Conservation (phyloP, 768 basidiomycete species). For the Candolleomyces aberdarensis region DNA sequence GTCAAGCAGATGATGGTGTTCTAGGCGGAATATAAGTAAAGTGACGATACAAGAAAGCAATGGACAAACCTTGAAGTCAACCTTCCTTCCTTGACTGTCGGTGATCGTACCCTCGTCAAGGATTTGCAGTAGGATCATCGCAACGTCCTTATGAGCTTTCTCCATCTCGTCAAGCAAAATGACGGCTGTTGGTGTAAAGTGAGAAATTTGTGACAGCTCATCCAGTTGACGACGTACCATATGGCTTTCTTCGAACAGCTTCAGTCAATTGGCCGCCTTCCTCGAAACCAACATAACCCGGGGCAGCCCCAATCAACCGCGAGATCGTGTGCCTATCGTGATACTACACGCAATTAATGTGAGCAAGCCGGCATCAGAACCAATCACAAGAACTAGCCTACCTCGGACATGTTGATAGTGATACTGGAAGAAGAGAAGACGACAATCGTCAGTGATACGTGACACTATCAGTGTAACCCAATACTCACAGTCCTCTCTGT, state of each 20-base stretch:
- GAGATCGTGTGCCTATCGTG: conserved; percentile 92
- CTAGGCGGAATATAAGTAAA: conserved; percentile 23
- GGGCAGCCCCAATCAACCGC: conserved; percentile 86
- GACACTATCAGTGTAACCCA: neutral
- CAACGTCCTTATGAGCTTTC: conserved; percentile 93
- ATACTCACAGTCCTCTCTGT: conserved; percentile 71
- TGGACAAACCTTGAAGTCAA: conserved; percentile 73
- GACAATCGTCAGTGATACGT: neutral
- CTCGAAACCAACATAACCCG: conserved; percentile 92
- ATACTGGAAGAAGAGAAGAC: conserved; percentile 53
- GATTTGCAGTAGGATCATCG: conserved; percentile 88
- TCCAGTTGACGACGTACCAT: conserved; percentile 44
- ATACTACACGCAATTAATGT: conserved; percentile 43
- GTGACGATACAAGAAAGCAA: neutral
- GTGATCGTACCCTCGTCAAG: conserved; percentile 88
- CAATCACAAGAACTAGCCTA: conserved; percentile 5
- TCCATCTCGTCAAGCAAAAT: conserved; percentile 86
- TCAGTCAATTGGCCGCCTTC: conserved; percentile 90
- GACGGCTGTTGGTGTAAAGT: conserved; percentile 47
- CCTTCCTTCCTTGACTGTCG: conserved; percentile 88
- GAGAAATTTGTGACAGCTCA: neutral
- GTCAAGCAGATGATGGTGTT: conserved; percentile 93
- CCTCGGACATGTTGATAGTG: conserved; percentile 94
- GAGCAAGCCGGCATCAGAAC: neutral
- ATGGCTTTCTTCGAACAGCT: conserved; percentile 87